A percentile compares a stretch with the other conserved stretches of the same genome.
Conservation (phyloP, 2,329 filamentous ascomycete species). For the Penicillium sp. region DNA sequence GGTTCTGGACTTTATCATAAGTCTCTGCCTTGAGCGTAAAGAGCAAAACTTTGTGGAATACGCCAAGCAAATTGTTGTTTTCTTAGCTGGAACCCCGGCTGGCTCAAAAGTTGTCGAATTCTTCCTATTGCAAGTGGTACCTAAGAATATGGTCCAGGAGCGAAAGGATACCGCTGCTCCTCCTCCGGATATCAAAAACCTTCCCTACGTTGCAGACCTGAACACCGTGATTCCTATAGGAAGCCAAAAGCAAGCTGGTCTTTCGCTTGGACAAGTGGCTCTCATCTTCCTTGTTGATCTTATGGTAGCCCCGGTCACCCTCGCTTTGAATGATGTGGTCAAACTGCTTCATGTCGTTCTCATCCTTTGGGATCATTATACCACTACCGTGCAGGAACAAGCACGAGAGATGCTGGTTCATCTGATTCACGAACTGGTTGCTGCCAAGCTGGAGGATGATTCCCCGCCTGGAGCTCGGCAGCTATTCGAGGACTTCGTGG, state of each 20-base stretch:
- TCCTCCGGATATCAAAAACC: constrained; percentile 69
- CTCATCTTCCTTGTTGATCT: constrained; percentile 93
- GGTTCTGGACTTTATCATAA: constrained; percentile 95
- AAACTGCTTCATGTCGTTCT: constrained; percentile 88
- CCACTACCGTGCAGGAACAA: constrained; percentile 90
- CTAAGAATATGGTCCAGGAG: constrained; percentile 95
- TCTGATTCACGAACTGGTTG: constrained; percentile 92
- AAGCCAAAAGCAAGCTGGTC: constrained; percentile 80
- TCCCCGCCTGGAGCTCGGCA: constrained; percentile 68
- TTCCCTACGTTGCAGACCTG: constrained; percentile 91
- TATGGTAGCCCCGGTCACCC: constrained; percentile 87
- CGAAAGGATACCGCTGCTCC: constrained; percentile 71
- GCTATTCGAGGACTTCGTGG: constrained; percentile 84
- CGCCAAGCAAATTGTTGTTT: constrained; percentile 97
- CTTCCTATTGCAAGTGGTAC: constrained; percentile 84
- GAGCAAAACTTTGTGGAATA: constrained; percentile 99
- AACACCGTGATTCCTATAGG: constrained; percentile 78
- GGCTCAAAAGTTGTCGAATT: constrained; percentile 95
- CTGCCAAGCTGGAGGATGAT: constrained; percentile 75
- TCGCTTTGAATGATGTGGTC: constrained; percentile 78
- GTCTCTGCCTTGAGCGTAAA: constrained; percentile 85
- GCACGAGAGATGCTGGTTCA: constrained; percentile 97
- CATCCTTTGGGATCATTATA: constrained; percentile 97
- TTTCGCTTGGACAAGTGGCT: constrained; percentile 90
- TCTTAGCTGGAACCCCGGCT: constrained; percentile 81